Evolutionary conservation across 1,284 basidiomycete species (phyloP).

Genomic region (Microbotryum saponariae): DNA sequence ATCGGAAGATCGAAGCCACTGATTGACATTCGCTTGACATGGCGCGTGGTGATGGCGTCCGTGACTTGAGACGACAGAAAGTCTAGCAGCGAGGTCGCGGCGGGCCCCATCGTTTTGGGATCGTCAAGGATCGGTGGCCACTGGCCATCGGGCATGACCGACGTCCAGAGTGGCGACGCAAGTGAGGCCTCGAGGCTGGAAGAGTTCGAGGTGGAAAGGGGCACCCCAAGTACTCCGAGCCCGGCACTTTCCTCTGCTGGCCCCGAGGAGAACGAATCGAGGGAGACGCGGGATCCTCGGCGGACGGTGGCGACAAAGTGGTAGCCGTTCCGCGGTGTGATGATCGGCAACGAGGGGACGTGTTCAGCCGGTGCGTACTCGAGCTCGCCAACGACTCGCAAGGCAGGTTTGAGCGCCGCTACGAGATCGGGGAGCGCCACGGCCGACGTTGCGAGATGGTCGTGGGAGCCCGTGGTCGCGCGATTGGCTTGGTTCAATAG

Average conservation of each 20-base stretch:
- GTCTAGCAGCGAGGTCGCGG: conserved; percentile 5
- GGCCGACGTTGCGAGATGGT: not conserved
- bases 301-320: not conserved
- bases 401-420: not conserved
- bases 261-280: no score
- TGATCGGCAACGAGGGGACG: conserved; percentile 1
- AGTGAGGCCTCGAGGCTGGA: not conserved
- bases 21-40: not conserved
- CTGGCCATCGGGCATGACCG: not conserved
- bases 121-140: not conserved
- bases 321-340: conserved; percentile 1
- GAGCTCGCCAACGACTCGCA: not conserved
- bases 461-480: not conserved
- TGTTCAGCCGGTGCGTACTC: not conserved
- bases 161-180: not conserved
- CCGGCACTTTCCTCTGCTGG: no score
- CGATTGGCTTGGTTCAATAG: conserved; percentile 8
- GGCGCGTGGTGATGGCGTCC: conserved; percentile 4
- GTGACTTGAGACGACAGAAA: conserved; percentile 11
- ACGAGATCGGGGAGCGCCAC: conserved; percentile 8
- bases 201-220: no score
- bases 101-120: not conserved
- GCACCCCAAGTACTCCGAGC: no score
- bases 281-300: not conserved
- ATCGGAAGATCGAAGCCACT: not conserved